Evolutionary conservation across 495 filamentous ascomycete species (phyloP).

Genomic region (Xylaria intraflava): DNA sequence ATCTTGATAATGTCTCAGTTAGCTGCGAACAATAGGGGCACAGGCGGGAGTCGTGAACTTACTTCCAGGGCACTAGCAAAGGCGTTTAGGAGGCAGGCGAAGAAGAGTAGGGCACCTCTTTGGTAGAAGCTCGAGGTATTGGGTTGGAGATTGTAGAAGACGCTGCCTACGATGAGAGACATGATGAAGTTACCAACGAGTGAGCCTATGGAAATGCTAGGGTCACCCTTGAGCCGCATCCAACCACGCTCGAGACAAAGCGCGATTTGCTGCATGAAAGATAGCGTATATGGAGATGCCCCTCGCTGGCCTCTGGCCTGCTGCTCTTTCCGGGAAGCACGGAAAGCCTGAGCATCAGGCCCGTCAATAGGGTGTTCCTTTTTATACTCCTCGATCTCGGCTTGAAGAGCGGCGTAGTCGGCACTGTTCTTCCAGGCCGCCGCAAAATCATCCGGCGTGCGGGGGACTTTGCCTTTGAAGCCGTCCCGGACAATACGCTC

Average conservation of each 20-base stretch:
- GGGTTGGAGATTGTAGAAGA: conserved; percentile 69
- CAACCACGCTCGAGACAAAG: conserved; percentile 74
- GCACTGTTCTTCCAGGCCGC: conserved; percentile 64
- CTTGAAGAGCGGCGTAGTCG: conserved; percentile 57
- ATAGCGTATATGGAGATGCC: conserved; percentile 71
- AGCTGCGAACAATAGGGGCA: background rate
- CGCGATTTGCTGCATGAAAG: conserved; percentile 60
- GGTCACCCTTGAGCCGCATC: conserved; percentile 61
- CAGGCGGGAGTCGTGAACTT: conserved; percentile 7
- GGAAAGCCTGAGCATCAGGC: conserved; percentile 60
- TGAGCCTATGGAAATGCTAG: conserved; percentile 60
- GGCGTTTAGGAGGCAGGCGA: conserved; percentile 80
- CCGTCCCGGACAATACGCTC: conserved; percentile 60
- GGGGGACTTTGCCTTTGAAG: conserved; percentile 58
- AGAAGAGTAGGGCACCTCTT: conserved; percentile 80
- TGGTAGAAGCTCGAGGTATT: conserved; percentile 67
- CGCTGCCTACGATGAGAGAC: conserved; percentile 69
- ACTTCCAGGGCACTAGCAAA: conserved; percentile 73
- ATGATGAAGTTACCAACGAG: conserved; percentile 69
- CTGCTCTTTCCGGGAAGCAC: conserved; percentile 55
- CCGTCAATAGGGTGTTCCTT: conserved; percentile 55
- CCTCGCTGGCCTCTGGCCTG: conserved; percentile 57
- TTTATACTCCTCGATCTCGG: conserved; percentile 68
- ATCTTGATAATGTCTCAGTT: conserved; percentile 37
- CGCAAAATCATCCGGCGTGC: conserved; percentile 73